Evolutionary conservation across 345 rosid species (phyloP), one percentile per base, ranked within the genome.

Genomic region (Gossypium thurberi): DNA sequence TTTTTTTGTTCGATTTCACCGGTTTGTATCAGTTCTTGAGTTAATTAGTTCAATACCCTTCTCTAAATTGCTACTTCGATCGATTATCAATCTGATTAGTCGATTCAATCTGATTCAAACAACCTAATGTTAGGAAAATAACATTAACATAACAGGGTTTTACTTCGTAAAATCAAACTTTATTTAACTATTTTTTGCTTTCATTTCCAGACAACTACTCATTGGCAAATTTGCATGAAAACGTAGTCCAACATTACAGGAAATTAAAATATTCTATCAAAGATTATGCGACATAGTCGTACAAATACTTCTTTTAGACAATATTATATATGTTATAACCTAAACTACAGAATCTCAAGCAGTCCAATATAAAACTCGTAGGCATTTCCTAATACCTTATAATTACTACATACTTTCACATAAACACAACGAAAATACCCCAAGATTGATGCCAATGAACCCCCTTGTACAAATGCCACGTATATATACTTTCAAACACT

Each of bases 241-340:
- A 52, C 23, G 8, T 2, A 18, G 23, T 53, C 21, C 58, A 18
- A 6, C 10, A 8, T 53, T 7, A 53, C 58, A 53, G 2, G 58
- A 53, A 53, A 53, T n/a, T 18, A 18, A n/a, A 15, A 53, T 10
- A 46, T 46, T 46, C 13, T 46, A 11, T 46, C 50, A 9, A 46
- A 46, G 50, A n/a, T 76, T 69, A 56, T 47, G 44, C 66, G 78
- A 4, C 78, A 71, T 61, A 77, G 66, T 81, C 37, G 56, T 51
- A 7, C 56, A 52, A 6, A 52, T 23, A 65, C 94, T 84, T 47
- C 90, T 92, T 79, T 52, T 78, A 52, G 84, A 80, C 68, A 74
- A 69, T 75, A 78, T 2, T 5, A 52, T 79, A 33, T n/a, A 9
- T 64, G 4, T 43, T 64, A 42, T 44, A 65, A 43, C 12, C 83